Base-by-base conservation (phyloP, 2,329 filamentous ascomycete genomes). In the Colletotrichum liriopes region DNA sequence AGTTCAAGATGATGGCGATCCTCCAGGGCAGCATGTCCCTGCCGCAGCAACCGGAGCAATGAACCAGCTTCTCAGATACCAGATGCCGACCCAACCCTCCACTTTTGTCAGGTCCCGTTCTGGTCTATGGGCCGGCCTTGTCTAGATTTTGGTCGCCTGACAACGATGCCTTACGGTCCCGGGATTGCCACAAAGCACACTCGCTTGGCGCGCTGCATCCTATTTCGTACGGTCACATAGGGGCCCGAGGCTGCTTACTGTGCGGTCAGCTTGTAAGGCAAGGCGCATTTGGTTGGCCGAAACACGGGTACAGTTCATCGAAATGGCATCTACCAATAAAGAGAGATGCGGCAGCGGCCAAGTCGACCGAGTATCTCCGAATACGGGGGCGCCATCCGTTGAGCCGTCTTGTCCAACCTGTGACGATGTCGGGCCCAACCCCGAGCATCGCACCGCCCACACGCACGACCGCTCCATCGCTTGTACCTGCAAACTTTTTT, bases 361-460 rank as follows among this genome's bases (percentile, higher is more conserved):
- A 52, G 23, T 60, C 23, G 39, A 26, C 16, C 6, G 20, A 51
- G 26, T 3, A 35, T 64, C 4, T 52, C 32, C 18, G 6, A 64
- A 26, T 51, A 58, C 29, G 35, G 32, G 26, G 41, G 39, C 37
- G 26, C 26, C 26, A 16, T 45, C 39, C 11, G 29, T 47, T 47
- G n/a, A 51, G 23, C 43, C 55, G 64, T 52, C 64, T 43, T 43
- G 35, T 62, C 14, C 45, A 4, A 43, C n/a, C 43, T 11, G n/a
- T 12, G n/a, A 41, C 52, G 23, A 51, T 26, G 9, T 51, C 20
- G 51, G 43, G 47, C 35, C n/a, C 35, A 41, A 41, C 35, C 6
- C 60, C 43, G 61, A 69, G 64, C 32, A 16, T 58, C 39, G 45
- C 55, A n/a, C 51, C 35, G 43, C 32, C n/a, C 35, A 20, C 23